Percentiles rank a stretch among this genome's conserved stretches.
Conservation (phyloP, 202 grass and related monocot species). For the Digitaria exilis region DNA sequence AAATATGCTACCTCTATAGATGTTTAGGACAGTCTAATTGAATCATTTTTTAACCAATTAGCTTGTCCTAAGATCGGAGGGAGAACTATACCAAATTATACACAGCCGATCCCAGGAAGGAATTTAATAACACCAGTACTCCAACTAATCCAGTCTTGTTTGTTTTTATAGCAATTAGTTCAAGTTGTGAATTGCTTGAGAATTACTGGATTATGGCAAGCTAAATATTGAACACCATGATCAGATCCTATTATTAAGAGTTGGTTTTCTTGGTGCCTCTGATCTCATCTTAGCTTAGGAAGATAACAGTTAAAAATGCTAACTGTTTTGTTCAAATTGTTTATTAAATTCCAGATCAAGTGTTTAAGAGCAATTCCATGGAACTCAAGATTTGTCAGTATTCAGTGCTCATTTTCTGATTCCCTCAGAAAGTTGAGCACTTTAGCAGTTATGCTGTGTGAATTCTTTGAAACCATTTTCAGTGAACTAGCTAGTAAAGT, state of each 20-base stretch:
- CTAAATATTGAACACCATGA: background rate
- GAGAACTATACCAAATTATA: background rate
- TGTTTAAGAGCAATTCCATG: constrained; percentile 21
- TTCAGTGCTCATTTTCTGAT: constrained; percentile 25
- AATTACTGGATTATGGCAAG: background rate
- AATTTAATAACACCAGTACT: background rate
- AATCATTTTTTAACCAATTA: no score
- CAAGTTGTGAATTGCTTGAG: background rate
- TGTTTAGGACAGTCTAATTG: no score
- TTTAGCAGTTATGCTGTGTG: background rate
- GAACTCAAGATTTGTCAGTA: background rate
- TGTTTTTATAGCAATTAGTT: background rate
- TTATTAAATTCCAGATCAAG: background rate
- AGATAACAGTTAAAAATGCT: background rate
- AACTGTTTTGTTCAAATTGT: constrained; percentile 13
- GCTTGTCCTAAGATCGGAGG: no score
- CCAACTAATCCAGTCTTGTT: background rate
- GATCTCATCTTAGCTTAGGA: no score
- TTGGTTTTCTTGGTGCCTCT: background rate
- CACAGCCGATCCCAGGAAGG: background rate
- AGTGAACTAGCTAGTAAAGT: constrained; percentile 7
- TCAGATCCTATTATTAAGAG: background rate
- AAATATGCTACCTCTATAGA: background rate
- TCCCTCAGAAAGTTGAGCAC: constrained; percentile 17
- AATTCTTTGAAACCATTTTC: constrained; percentile 27